phyloP scores from a whole-genome alignment of 208 protist genomes.

The Porcisia hertigi region DNA sequence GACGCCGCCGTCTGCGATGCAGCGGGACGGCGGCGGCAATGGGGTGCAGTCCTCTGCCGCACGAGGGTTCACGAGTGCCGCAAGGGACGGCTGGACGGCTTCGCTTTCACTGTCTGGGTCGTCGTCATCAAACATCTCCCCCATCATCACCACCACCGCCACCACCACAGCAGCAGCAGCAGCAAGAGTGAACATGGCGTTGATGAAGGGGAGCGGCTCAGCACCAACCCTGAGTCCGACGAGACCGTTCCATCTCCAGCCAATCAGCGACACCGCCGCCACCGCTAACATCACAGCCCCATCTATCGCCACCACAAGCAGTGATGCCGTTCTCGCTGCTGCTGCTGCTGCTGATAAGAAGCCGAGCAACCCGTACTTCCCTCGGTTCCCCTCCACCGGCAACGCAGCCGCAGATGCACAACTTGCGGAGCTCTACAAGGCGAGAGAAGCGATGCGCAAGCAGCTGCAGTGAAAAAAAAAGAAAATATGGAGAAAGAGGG shows the following conservation, averaged over 20 bases:
- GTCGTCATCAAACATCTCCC: background rate
- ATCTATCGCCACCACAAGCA: background rate
- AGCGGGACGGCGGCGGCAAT: background rate
- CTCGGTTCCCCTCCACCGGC: constrained; percentile 67
- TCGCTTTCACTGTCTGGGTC: background rate
- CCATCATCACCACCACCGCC: background rate
- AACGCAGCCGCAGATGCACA: constrained; percentile 76
- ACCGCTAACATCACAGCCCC: background rate
- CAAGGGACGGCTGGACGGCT: background rate
- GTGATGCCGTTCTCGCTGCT: background rate
- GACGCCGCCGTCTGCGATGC: background rate
- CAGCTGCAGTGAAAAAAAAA: constrained; percentile 30
- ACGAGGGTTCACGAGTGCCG: background rate
- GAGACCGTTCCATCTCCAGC: constrained; percentile 29
- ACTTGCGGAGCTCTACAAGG: constrained; percentile 73
- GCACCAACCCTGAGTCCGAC: constrained; percentile 7
- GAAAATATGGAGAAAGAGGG: background rate
- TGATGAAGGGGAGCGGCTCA: background rate
- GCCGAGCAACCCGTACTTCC: constrained; percentile 62
- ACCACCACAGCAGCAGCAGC: background rate
- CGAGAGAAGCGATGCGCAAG: constrained; percentile 68
- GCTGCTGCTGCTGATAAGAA: background rate
- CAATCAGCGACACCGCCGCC: background rate
- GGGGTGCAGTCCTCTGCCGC: background rate
- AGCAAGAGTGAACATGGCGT: background rate